Percentiles rank a stretch among this genome's conserved stretches.
These are phyloP conservation scores for Lachancea sp. DNA, from an alignment of 805 yeast genomes.

Conservation along the genomic window DNA sequence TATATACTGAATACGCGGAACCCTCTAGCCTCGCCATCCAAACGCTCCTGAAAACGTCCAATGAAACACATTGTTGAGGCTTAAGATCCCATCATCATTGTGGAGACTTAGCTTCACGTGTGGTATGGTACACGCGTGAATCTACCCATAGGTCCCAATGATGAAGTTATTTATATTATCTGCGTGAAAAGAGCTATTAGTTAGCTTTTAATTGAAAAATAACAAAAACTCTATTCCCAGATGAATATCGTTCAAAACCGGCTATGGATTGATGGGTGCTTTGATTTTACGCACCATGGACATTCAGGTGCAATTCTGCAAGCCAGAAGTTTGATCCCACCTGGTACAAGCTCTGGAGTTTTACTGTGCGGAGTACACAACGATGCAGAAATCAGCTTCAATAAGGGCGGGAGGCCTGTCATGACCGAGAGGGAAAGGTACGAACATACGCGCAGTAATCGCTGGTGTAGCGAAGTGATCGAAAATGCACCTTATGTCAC, in stretches of 20 bases:
- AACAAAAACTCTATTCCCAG: neutral
- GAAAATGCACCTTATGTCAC: conserved; percentile 91
- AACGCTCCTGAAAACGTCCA: too few species aligned
- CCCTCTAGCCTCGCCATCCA: too few species aligned
- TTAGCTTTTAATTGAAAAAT: too few species aligned
- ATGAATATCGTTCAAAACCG: conserved; percentile 23
- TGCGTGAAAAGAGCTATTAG: too few species aligned
- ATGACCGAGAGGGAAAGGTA: conserved; percentile 77
- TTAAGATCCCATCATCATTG: too few species aligned
- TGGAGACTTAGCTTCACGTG: too few species aligned
- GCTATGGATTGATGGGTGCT: conserved; percentile 97
- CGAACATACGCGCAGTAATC: conserved; percentile 81
- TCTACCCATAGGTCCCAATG: too few species aligned
- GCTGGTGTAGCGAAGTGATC: conserved; percentile 74
- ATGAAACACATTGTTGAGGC: too few species aligned
- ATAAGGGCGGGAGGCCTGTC: conserved; percentile 95
- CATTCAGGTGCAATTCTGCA: conserved; percentile 97
- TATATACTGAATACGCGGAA: too few species aligned
- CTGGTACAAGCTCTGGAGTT: conserved; percentile 35
- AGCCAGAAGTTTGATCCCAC: conserved; percentile 78
- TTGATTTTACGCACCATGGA: conserved; percentile 96
- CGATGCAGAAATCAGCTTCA: conserved; percentile 73
- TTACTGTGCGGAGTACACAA: conserved; percentile 68
- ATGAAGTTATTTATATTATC: too few species aligned
- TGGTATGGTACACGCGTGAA: too few species aligned